Evolutionary conservation across 202 grass and related monocot genomes (phyloP), one percentile per base, ranked within the genome.

Genomic region (Panicum hallii): DNA sequence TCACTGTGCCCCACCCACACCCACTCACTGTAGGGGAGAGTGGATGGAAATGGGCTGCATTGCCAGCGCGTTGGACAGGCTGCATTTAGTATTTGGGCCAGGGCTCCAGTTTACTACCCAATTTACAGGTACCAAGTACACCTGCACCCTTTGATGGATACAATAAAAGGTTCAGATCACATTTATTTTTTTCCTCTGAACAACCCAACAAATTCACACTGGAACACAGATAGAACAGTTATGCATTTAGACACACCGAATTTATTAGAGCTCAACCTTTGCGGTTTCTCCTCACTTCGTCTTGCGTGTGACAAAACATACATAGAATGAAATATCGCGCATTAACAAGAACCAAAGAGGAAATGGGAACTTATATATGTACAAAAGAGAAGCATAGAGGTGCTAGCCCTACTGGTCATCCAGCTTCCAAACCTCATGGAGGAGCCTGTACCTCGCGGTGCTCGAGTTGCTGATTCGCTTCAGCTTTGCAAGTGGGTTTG

Each of bases 371-470:
- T 80, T 54, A 22, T 26, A 63, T 63, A 79, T 58, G 84, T 79
- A 3, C 66, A 63, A 38, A 1, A 53, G 77, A 43, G 20, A 81
- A 26, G 14, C 9, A 68, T 11, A 16, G 26, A 9, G 60, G 22
- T 36, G 49, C 60, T 32, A 63, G 23, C 6, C 52, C 78, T 89
- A 86, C 79, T 90, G 84, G 52, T 90, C 86, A 83, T 94, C 91
- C 57, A 89, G 82, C 82, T 79, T 95, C 97, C 97, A 99, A 19
- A 99, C 92, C 66, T 96, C 93, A 57, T 83, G 91, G 72, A 99
- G 92, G 78, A 99, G 88, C 77, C 90, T 89, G 67, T 99, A 99
- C 50, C 93, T 93, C 11, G 88, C 50, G 0, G 86, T 84, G 79
- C 78, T 81, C 3, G 88, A 81, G 65, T 72, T 79, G 46, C 81